These are phyloP conservation scores for Xylaria arbuscula DNA, from an alignment of 2,329 filamentous ascomycete genomes.

Conservation along the genomic window DNA sequence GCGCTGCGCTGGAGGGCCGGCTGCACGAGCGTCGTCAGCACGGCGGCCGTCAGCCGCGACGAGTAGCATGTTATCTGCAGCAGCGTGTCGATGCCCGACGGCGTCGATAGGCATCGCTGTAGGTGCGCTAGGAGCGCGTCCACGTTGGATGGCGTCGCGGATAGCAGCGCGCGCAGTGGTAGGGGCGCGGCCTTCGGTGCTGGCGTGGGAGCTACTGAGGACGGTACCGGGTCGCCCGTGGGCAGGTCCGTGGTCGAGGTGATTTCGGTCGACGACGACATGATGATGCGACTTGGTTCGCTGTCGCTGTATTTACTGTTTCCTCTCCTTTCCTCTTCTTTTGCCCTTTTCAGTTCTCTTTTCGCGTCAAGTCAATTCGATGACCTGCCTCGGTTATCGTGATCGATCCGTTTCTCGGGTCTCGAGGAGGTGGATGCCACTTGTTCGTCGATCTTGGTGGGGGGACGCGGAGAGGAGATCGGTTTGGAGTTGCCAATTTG, in stretches of 20 bases:
- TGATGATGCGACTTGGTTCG: neutral
- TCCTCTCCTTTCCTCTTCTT: neutral
- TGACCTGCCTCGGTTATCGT: neutral
- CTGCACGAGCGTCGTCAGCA: conserved; percentile 65
- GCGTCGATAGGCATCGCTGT: conserved; percentile 73
- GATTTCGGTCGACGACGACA: conserved; percentile 43
- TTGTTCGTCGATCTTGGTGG: conserved; percentile 21
- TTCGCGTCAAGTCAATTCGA: neutral
- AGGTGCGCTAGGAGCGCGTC: conserved; percentile 68
- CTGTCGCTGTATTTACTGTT: conserved; percentile 23
- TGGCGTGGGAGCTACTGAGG: conserved; percentile 42
- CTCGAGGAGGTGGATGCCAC: conserved; percentile 4
- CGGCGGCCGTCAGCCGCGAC: conserved; percentile 64
- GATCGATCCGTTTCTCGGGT: conserved; percentile 1
- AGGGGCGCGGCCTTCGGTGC: conserved; percentile 44
- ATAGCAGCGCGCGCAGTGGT: conserved; percentile 48
- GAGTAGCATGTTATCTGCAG: conserved; percentile 77
- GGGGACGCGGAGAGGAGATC: neutral
- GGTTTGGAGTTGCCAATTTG: conserved; percentile 3
- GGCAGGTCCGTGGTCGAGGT: conserved; percentile 51
- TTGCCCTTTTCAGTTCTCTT: neutral
- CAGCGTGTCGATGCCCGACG: conserved; percentile 75
- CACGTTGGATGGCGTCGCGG: conserved; percentile 54
- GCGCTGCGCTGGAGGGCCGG: conserved; percentile 67
- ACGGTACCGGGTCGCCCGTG: conserved; percentile 52